Evolutionary conservation across 192 early-diverging fungal species (phyloP), one percentile per base, ranked within the genome.

Genomic region (Backusella macrospora): DNA sequence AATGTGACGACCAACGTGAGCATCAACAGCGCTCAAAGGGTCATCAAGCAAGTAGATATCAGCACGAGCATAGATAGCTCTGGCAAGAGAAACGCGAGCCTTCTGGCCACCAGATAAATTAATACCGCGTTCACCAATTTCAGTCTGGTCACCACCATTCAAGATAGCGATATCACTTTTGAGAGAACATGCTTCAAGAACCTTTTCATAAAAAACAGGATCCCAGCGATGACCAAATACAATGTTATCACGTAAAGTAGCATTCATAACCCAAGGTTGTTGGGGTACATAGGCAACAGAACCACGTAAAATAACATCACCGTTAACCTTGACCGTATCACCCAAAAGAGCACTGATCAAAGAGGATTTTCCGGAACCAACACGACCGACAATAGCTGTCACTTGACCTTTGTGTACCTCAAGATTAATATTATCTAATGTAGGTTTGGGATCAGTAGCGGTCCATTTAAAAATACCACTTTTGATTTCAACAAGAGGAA

Each of bases 241-340:
- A 80, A 99, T 93, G 80, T 99, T 99, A 63, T 98, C 94, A 59
- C 94, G 86, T 52, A 99, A 72, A 14, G 93, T 95, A n/a, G 90
- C 90, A 75, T 99, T 99, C 90, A 96, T 92, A 48, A 99, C 93
- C 96, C 97, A 99, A 2, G 98, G 88, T 55, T 81, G 89, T 77
- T 94, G 92, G 16, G 89, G 82, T n/a, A 90, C 92, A 77, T 94
- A 93, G 5, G 93, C 92, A 39, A 92, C 83, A 34, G 81, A 79
- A 23, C 85, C 85, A 40, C 89, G 85, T 10, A 98, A 70, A 18
- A 75, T 79, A 5, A 95, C 93, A 9, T 86, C 75, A 39, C 93
- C 95, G 12, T 63, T 52, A 5, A 82, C 65, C 65, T 88, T 91
- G 70, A 90, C 87, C 87, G 96, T 98, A 75, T 99, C 96, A 47